Percentiles rank a stretch among this genome's conserved stretches.
Conservation (phyloP, 2,329 filamentous ascomycete genomes). For the Phaeosphaeriaceae sp. region DNA sequence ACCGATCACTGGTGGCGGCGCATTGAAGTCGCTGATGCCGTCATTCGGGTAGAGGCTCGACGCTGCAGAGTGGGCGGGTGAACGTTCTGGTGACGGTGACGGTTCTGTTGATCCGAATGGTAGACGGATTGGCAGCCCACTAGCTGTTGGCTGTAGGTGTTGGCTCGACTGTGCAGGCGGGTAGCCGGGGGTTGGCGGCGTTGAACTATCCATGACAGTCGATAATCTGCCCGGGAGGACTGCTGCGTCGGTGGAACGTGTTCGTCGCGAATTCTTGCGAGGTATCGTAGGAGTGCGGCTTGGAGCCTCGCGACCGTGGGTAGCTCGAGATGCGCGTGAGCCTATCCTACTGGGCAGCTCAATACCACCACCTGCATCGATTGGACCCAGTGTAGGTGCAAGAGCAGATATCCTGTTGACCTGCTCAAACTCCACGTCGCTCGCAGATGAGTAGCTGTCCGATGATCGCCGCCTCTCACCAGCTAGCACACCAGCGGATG, state of each 20-base stretch:
- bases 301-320: constrained; percentile 25
- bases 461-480: constrained; percentile 54
- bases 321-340: constrained; percentile 62
- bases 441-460: constrained; percentile 40
- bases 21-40: constrained; percentile 24
- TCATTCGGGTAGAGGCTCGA: constrained; percentile 44
- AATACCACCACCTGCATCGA: constrained; percentile 67
- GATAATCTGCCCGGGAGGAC: constrained; percentile 38
- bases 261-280: constrained; percentile 71
- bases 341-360: constrained; percentile 70
- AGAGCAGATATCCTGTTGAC: constrained; percentile 56
- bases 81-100: constrained; percentile 46
- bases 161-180: constrained; percentile 20
- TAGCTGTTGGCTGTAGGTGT: constrained; percentile 33
- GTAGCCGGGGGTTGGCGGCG: constrained; percentile 21
- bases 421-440: constrained; percentile 54
- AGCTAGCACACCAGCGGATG: constrained; percentile 21
- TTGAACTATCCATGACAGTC: constrained; percentile 31
- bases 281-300: constrained; percentile 61
- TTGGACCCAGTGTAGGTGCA: constrained; percentile 66
- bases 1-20: constrained; percentile 27
- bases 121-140: constrained; percentile 38
- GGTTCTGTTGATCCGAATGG: constrained; percentile 48
- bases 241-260: constrained; percentile 37
- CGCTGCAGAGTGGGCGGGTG: constrained; percentile 42